Evolutionary conservation across 305 asterid genomes (phyloP).

Genomic region (Caryopteris hybrid): DNA sequence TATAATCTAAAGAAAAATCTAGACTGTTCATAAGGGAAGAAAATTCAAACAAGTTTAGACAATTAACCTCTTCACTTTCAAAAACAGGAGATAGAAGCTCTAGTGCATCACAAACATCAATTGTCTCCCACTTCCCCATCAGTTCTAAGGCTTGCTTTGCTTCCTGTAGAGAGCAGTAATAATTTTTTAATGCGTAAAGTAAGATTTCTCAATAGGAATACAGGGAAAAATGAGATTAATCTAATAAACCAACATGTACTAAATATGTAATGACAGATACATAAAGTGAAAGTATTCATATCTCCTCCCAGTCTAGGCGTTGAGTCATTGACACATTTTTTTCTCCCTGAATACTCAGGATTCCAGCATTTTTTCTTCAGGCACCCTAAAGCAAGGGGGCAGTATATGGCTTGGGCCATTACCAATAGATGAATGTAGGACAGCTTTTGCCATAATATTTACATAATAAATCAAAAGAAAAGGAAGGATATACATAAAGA

Average conservation of each 20-base stretch:
- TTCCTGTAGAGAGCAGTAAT: slow-evolving; percentile 56
- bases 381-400: background rate
- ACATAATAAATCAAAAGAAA: background rate
- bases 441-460: background rate
- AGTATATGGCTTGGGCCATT: background rate
- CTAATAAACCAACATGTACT: background rate
- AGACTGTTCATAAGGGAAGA: background rate
- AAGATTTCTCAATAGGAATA: slow-evolving; percentile 1
- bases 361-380: background rate
- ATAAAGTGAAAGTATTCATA: background rate
- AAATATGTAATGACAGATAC: background rate
- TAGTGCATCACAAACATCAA: slow-evolving; percentile 95
- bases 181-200: background rate
- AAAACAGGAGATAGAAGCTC: slow-evolving; percentile 97
- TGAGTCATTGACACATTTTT: background rate
- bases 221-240: background rate
- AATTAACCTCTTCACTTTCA: slow-evolving; percentile 96
- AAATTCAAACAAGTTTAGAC: slow-evolving; percentile 19
- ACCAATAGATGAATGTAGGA: background rate
- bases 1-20: slow-evolving; percentile 3
- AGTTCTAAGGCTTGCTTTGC: slow-evolving; percentile 96
- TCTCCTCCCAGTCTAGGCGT: background rate
- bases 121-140: slow-evolving; percentile 96
- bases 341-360: background rate
- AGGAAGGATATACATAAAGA: background rate